Percentiles rank a stretch among this genome's conserved stretches.
phyloP scores from a whole-genome alignment of 2,329 filamentous ascomycete genomes.

The Alternaria sp. region DNA sequence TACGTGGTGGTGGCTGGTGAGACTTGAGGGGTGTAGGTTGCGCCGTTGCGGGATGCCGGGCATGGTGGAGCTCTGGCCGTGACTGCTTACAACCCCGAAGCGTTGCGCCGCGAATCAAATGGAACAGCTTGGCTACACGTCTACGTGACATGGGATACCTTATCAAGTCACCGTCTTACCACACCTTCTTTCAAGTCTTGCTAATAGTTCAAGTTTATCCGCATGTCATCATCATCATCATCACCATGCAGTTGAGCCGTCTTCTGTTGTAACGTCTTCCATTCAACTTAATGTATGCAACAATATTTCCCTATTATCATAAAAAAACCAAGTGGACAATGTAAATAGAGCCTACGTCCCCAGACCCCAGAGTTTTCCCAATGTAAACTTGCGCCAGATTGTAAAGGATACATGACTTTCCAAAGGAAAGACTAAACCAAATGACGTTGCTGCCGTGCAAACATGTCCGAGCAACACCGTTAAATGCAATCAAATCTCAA shows the following conservation, averaged over 20 bases:
- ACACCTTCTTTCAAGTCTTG: too few species aligned
- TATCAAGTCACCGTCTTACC: too few species aligned
- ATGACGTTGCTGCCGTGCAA: conserved; percentile 20
- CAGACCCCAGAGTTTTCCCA: conserved; percentile 17
- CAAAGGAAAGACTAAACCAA: conserved; percentile 18
- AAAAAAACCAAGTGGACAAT: conserved; percentile 13
- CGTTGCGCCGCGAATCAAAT: neutral
- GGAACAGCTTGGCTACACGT: neutral
- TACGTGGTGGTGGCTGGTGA: conserved; percentile 4
- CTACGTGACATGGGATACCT: too few species aligned
- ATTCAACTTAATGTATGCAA: conserved; percentile 3
- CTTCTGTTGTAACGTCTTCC: neutral
- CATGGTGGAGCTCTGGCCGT: conserved; percentile 28
- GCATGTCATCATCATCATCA: neutral
- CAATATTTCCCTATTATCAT: conserved; percentile 13
- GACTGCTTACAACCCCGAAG: neutral
- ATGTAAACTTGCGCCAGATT: conserved; percentile 19
- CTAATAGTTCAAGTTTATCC: neutral
- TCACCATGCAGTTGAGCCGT: neutral
- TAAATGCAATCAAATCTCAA: conserved; percentile 30
- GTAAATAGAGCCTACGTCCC: conserved; percentile 14
- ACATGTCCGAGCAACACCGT: conserved; percentile 27
- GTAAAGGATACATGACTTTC: conserved; percentile 3
- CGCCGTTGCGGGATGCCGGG: conserved; percentile 21
- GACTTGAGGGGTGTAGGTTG: conserved; percentile 9